Base-by-base conservation (phyloP, 495 filamentous ascomycete species). In the Mytilinidion resinicola region DNA sequence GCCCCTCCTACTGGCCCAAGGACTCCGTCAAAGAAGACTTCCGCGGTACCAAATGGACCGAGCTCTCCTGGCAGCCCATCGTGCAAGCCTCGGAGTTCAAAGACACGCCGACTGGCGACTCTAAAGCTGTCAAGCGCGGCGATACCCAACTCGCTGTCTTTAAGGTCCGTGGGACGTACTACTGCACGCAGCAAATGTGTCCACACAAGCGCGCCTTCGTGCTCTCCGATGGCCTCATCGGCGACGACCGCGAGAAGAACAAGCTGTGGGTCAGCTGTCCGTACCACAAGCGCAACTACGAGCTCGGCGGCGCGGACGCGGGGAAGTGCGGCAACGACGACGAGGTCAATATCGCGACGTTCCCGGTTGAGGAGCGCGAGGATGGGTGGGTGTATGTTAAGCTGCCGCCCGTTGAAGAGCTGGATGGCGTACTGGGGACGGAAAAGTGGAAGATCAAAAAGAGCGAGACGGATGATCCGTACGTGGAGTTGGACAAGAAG, bases 141-240 rank as follows among this genome's bases (percentile, higher is more conserved):
- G 91, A 96, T 70, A 96, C 91, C 0, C 92, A 97, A 70, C 80
- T 96, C 4, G 91, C 91, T 15, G 76, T 96, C 57, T 96, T 93
- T 81, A 90, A 90, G 67, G 78, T 96, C 60, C 81, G 82, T 57
- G 92, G 90, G 17, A 80, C 82, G 51, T 95, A 82, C 73, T 93
- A 91, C 68, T 88, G 89, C n/a, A 87, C 86, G 14, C 92, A 97
- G 78, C 91, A 97, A 70, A 97, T 97, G 92, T 97, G 92, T 70
- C 92, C 92, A 12, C 90, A 96, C 74, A 96, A 96, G 74, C 88
- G 91, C 30, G 84, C 91, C 0, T 96, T 97, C 71, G 86, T 90
- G 33, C 80, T 96, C 36, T 87, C 86, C 0, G 92, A 96, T 68
- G 89, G 90, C 5, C 67, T 97, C 1, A 82, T 96, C 41, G 92